Evolutionary conservation across 192 early-diverging fungal genomes (phyloP).

Genomic region (Coemansia sp.): DNA sequence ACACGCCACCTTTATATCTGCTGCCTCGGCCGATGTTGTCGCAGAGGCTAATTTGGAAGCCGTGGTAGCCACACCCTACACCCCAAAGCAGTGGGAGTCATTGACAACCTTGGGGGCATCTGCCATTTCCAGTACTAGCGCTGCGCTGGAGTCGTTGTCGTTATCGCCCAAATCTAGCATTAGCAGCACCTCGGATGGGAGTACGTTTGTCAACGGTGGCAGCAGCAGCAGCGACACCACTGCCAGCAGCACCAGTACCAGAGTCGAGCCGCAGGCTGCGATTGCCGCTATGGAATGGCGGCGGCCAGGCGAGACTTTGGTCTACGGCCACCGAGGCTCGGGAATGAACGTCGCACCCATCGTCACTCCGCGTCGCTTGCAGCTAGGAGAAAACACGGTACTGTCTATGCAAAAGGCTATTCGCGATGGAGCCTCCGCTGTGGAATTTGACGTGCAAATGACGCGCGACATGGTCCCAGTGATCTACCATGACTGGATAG

Average conservation of each 20-base stretch:
- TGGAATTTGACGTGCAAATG: conserved; percentile 97
- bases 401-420: conserved; percentile 83
- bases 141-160: neutral
- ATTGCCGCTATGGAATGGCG: conserved; percentile 17
- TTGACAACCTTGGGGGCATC: neutral
- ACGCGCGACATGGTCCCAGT: conserved; percentile 86
- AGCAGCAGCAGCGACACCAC: neutral
- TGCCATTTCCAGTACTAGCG: too few relatives aligned
- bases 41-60: conserved; percentile 45
- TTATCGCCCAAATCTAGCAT: neutral
- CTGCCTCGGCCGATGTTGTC: conserved; percentile 27
- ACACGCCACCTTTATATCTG: conserved; percentile 31
- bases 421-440: conserved; percentile 80
- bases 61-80: conserved; percentile 42
- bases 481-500: conserved; percentile 93
- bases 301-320: conserved; percentile 39
- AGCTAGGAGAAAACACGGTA: conserved; percentile 92
- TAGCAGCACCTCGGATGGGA: neutral
- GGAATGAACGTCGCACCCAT: conserved; percentile 71
- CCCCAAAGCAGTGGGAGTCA: conserved; percentile 5
- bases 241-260: neutral
- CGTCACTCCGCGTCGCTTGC: conserved; percentile 61
- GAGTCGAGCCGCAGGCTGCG: conserved; percentile 1
- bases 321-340: conserved; percentile 90
- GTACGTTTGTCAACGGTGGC: conserved; percentile 1